These are phyloP conservation scores for Leishmania gerbilli DNA, from an alignment of 208 protist genomes.

Conservation along the genomic window DNA sequence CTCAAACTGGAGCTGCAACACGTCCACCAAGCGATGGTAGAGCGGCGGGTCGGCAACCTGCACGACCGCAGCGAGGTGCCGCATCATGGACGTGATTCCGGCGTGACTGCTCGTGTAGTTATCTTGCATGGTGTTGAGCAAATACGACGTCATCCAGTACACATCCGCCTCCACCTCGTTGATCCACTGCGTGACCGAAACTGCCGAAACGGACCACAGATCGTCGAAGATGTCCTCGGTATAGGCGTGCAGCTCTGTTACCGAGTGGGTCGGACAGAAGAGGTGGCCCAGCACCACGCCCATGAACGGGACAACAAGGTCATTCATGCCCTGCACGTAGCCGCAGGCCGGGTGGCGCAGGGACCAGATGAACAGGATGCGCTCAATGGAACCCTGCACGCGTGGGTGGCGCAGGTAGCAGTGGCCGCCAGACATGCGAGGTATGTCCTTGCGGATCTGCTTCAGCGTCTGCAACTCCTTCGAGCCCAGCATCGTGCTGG, in stretches of 20 bases:
- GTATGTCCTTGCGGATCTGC: conserved; percentile 92
- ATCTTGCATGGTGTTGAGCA: conserved; percentile 90
- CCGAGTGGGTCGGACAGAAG: conserved; percentile 50
- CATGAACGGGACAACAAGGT: conserved; percentile 92
- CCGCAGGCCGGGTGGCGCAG: conserved; percentile 93
- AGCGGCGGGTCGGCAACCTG: conserved; percentile 58
- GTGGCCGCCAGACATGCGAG: conserved; percentile 74
- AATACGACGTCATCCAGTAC: conserved; percentile 89
- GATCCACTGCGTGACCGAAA: conserved; percentile 56
- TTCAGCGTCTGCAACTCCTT: conserved; percentile 61
- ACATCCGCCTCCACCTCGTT: conserved; percentile 89
- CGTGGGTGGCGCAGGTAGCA: conserved; percentile 68
- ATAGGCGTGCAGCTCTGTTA: conserved; percentile 52
- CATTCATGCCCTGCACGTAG: conserved; percentile 96
- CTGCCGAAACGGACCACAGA: conserved; percentile 33
- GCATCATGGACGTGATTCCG: conserved; percentile 89
- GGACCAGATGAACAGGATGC: conserved; percentile 93
- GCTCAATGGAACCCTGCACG: conserved; percentile 78
- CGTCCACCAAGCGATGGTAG: conserved; percentile 52
- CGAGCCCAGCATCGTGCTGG: conserved; percentile 43
- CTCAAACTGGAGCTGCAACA: conserved; percentile 64
- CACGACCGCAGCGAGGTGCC: conserved; percentile 77
- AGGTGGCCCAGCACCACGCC: conserved; percentile 72
- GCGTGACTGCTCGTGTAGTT: conserved; percentile 91
- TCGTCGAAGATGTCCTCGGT: conserved; percentile 35